Evolutionary conservation across 176 grass and related monocot genomes (phyloP), one percentile per base, ranked within the genome.

Genomic region (Rhynchospora pubera): DNA sequence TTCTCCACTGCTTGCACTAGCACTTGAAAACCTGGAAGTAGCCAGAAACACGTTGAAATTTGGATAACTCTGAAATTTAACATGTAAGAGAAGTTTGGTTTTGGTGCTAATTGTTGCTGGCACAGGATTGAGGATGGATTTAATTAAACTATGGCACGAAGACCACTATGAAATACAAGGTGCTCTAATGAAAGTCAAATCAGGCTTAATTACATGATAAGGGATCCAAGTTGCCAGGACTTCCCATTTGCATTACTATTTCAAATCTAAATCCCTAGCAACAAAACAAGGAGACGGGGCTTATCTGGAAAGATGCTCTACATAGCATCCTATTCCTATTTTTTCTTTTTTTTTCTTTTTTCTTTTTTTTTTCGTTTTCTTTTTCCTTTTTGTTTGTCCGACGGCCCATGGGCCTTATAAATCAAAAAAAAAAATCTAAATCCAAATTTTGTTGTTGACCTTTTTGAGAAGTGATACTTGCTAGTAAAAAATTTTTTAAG

Each of bases 1-100:
- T 84, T 89, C 89, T 94, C 88, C 84, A 92, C 85, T 58, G 94
- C 94, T 85, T 94, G 90, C 60, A 97, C 82, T 79, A 94, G 85
- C 70, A 97, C 85, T 88, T 97, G 94, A 70, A 97, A 97, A 39
- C 94, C 94, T 97, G 72, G 14, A 84, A 82, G 7, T 21, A 13
- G 55, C 72, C 48, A 77, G 2, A 59, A 83, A 78, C 63, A 75
- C 76, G 48, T 50, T 43, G 23, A 72, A 72, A 22, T 45, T 23
- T 1, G 23, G 24, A 30, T 62, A 62, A 62, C 21, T 62, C 28
- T 63, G 9, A 24, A 63, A 28, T 30, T 63, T 22, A 12, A 63
- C 12, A 9, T n/a, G 9, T 9, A 23, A 63, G 61, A 12, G 24
- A 63, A 62, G 3, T 62, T 26, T 28, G 22, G 22, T 62, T 2